These are phyloP conservation scores for Geranium brycei DNA, from an alignment of 345 rosid species.

Conservation along the genomic window DNA sequence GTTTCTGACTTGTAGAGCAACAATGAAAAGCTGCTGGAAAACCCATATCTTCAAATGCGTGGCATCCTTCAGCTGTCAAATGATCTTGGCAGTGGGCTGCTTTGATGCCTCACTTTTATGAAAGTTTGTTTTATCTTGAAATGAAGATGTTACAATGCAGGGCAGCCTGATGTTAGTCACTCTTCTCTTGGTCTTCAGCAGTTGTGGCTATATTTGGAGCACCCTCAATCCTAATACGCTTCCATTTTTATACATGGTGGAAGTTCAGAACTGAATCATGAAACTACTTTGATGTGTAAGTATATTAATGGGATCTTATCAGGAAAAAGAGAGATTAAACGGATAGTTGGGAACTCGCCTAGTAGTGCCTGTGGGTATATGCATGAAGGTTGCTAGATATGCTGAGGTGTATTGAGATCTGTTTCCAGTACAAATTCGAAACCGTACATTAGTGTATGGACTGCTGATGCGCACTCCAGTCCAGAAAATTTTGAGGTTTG, in stretches of 20 bases:
- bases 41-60: slow-evolving; percentile 94
- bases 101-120: neutral
- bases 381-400: neutral
- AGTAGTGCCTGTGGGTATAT: neutral
- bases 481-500: neutral
- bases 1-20: slow-evolving; percentile 52
- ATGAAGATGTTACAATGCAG: neutral
- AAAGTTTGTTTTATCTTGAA: neutral
- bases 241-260: no score
- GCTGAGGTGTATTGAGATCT: no score
- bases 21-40: slow-evolving; percentile 89
- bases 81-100: slow-evolving; percentile 31
- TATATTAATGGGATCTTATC: neutral
- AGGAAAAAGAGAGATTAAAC: neutral
- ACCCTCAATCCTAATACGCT: neutral
- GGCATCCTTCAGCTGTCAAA: slow-evolving; percentile 87
- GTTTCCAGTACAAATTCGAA: no score
- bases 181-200: no score
- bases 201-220: neutral
- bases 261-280: neutral
- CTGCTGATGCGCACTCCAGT: neutral
- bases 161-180: neutral
- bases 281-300: neutral
- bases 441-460: neutral
- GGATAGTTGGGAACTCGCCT: neutral